Conservation (phyloP, 1,284 basidiomycete genomes). For the Melampsora americana region DNA sequence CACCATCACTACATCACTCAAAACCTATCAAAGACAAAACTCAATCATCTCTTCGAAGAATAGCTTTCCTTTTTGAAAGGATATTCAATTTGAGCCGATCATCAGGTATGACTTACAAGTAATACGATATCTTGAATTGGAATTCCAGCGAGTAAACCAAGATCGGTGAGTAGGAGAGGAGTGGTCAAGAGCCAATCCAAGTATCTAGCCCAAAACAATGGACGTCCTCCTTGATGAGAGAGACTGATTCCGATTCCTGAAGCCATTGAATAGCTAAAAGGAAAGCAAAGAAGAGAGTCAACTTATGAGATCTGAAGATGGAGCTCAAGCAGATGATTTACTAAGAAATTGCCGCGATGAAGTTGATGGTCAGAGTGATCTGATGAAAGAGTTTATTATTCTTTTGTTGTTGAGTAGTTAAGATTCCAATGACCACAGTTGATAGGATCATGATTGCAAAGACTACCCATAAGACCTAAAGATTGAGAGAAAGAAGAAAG, state of each 20-base stretch:
- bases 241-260: conserved; percentile 1
- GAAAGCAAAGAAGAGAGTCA: neutral
- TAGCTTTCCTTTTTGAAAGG: too few relatives aligned
- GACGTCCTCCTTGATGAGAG: neutral
- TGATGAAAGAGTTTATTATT: conserved; percentile 5
- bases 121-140: neutral
- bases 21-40: neutral
- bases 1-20: neutral
- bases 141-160: neutral
- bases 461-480: neutral
- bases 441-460: neutral
- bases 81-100: too few relatives aligned
- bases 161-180: conserved; percentile 7
- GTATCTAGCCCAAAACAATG: conserved; percentile 2
- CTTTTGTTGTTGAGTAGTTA: conserved; percentile 5
- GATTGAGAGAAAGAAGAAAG: neutral
- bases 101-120: conserved; percentile 7
- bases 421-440: neutral
- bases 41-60: neutral
- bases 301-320: neutral
- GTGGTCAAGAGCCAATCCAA: conserved; percentile 6
- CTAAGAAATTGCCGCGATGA: conserved; percentile 1
- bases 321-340: neutral
- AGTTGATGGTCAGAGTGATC: neutral
- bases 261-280: neutral